Evolutionary conservation across 78 protist genomes (phyloP).

Genomic region (Polysphondylium violaceum): DNA sequence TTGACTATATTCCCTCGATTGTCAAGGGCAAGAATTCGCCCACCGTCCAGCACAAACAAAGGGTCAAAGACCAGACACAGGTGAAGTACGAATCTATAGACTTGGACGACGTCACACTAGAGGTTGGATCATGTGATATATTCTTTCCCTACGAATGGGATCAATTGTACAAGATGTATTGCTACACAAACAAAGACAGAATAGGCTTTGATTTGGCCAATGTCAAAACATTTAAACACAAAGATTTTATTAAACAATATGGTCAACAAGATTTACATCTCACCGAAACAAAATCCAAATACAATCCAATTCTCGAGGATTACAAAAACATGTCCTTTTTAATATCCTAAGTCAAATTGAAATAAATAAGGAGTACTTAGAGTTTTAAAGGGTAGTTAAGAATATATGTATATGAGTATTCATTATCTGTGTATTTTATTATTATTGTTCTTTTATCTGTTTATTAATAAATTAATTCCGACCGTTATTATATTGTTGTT

Average conservation of each 20-base stretch:
- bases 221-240: conserved; percentile 25
- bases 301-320: conserved; percentile 57
- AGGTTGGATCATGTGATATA: conserved; percentile 51
- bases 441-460: not conserved
- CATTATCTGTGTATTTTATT: not conserved
- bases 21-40: conserved; percentile 69
- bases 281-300: conserved; percentile 51
- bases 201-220: not conserved
- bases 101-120: not conserved
- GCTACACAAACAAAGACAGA: conserved; percentile 10
- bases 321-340: conserved; percentile 62
- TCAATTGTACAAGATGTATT: conserved; percentile 44
- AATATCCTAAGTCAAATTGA: conserved; percentile 32
- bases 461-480: not conserved
- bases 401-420: not conserved
- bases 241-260: conserved; percentile 38
- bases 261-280: conserved; percentile 14
- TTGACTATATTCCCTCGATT: conserved; percentile 52
- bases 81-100: conserved; percentile 34
- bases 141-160: conserved; percentile 74
- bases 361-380: not conserved
- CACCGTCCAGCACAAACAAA: conserved; percentile 66
- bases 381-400: not conserved
- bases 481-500: not conserved
- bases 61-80: not conserved